Evolutionary conservation across 2,329 filamentous ascomycete species (phyloP).

Genomic region (Monilinia fructigena): DNA sequence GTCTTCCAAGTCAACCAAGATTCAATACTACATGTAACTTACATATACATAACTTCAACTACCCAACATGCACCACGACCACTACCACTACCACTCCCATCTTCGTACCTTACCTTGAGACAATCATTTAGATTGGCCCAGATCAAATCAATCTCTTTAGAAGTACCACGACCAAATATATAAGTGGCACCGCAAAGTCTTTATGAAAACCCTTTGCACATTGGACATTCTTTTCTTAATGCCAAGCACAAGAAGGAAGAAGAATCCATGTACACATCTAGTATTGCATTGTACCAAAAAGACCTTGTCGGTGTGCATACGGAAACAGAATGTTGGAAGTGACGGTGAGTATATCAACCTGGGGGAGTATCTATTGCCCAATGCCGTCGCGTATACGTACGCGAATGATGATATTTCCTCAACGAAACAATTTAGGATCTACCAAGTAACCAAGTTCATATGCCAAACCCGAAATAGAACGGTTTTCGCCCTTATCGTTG

Average conservation of each 20-base stretch:
- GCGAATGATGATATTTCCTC: not conserved
- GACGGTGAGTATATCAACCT: not conserved
- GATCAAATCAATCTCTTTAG: not conserved
- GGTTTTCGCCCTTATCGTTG: conserved; percentile 15
- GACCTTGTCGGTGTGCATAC: not conserved
- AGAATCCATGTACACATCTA: not conserved
- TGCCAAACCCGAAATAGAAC: conserved; percentile 5
- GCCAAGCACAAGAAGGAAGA: conserved; percentile 7
- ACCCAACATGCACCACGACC: not conserved
- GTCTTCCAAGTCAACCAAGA: not conserved
- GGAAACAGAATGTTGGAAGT: not conserved
- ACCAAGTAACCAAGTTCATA: not conserved
- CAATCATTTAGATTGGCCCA: not conserved
- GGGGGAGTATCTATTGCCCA: not conserved
- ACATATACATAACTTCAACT: not conserved
- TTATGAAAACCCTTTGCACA: not conserved
- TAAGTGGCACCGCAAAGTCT: not conserved
- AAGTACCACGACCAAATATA: not conserved
- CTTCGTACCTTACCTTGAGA: not conserved
- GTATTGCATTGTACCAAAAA: not conserved
- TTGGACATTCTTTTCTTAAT: conserved; percentile 1
- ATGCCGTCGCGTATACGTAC: not conserved
- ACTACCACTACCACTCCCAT: not conserved
- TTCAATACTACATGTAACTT: no score
- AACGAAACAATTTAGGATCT: not conserved